phyloP scores from a whole-genome alignment of 1,139 yeast genomes.

The Debaryomyces psychrophilus region DNA sequence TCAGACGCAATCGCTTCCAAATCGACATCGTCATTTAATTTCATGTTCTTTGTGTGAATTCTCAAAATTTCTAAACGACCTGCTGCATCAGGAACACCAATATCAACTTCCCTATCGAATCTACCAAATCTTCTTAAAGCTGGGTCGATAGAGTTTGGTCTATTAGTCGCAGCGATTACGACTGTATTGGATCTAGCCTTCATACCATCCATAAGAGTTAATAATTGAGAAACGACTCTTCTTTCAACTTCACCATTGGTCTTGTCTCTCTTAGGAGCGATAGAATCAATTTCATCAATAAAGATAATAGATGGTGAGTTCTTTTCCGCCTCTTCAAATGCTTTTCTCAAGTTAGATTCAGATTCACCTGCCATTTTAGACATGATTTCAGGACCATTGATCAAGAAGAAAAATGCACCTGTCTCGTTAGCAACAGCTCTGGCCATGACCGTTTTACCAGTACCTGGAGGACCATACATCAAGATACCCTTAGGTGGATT shows the following conservation, averaged over 20 bases:
- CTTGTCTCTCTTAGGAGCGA: slow-evolving; percentile 99
- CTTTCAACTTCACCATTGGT: slow-evolving; percentile 97
- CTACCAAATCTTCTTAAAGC: slow-evolving; percentile 98
- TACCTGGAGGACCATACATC: slow-evolving; percentile 99
- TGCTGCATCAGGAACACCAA: slow-evolving; percentile 98
- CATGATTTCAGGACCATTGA: slow-evolving; percentile 99
- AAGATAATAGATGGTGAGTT: slow-evolving; percentile 96
- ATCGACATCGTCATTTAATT: slow-evolving; percentile 91
- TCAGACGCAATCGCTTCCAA: slow-evolving; percentile 77
- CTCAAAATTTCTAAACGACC: slow-evolving; percentile 96
- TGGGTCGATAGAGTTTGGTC: slow-evolving; percentile 98
- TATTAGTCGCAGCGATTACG: slow-evolving; percentile 85
- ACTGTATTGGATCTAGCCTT: slow-evolving; percentile 96
- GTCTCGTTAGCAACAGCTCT: slow-evolving; percentile 99
- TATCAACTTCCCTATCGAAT: slow-evolving; percentile 98
- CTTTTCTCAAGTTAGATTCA: slow-evolving; percentile 94
- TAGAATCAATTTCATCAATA: slow-evolving; percentile 97
- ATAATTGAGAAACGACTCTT: slow-evolving; percentile 95
- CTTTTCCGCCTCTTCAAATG: slow-evolving; percentile 98
- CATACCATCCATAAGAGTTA: slow-evolving; percentile 99
- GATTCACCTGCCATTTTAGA: slow-evolving; percentile 99
- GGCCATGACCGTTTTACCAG: slow-evolving; percentile 99
- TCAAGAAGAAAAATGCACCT: slow-evolving; percentile 96
- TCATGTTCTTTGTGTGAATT: slow-evolving; percentile 91
- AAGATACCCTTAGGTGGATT: slow-evolving; percentile 96